These are phyloP conservation scores for Plenodomus biglobosus DNA, from an alignment of 2,329 filamentous ascomycete species.

Conservation along the genomic window DNA sequence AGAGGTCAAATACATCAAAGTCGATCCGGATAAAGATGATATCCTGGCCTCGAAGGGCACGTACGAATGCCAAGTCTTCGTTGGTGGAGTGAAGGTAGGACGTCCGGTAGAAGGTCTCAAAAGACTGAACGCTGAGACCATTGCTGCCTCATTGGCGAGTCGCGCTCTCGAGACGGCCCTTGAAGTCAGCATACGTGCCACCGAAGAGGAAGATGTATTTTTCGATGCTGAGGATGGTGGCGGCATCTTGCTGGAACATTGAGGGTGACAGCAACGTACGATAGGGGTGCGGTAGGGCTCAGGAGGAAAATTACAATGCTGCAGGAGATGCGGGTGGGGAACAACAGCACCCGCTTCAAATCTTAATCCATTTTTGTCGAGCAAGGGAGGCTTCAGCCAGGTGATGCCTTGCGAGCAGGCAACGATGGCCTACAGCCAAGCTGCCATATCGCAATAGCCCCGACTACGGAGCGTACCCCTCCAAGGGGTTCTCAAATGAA, in stretches of 20 bases:
- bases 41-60: constrained; percentile 3
- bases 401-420: background rate
- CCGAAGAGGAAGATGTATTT: constrained; percentile 18
- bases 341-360: too few species aligned
- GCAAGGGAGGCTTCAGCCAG: background rate
- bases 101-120: constrained; percentile 36
- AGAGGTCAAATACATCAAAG: constrained; percentile 56
- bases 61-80: constrained; percentile 39
- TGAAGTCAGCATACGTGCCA: constrained; percentile 2
- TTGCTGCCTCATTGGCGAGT: constrained; percentile 41
- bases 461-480: background rate
- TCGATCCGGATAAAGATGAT: constrained; percentile 14
- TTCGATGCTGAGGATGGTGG: constrained; percentile 20
- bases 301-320: background rate
- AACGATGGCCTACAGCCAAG: background rate
- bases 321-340: too few species aligned
- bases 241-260: constrained; percentile 8
- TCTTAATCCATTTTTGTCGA: background rate
- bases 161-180: constrained; percentile 21
- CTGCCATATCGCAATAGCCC: background rate
- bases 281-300: background rate
- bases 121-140: constrained; percentile 44
- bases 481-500: background rate
- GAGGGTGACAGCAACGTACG: background rate
- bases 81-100: constrained; percentile 40